Base-by-base conservation (phyloP, 495 filamentous ascomycete genomes). In the Penicillium alfredii region DNA sequence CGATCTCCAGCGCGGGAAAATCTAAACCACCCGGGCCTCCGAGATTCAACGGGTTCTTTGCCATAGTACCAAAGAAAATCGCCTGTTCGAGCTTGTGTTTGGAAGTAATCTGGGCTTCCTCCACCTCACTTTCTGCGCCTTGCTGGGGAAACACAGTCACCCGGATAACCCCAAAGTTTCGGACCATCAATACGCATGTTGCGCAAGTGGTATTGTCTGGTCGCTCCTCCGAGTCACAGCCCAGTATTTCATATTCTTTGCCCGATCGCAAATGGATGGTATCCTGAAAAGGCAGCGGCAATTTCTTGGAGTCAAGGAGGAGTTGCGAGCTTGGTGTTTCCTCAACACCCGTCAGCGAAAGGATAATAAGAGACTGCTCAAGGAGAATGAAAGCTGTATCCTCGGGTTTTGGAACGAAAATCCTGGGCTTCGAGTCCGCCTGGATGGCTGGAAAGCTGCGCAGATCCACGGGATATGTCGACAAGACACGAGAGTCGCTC, bases 81-180 rank as follows among this genome's bases (percentile, higher is more conserved):
- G 90, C 90, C 56, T 97, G 90, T 49, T 95, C 88, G 27, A 99
- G 71, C 58, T 90, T 96, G 53, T 78, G 84, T 54, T 84, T 88
- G 6, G 85, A 83, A 1, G 86, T 87, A 12, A 90, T 69, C 15
- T 58, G 57, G 8, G 51, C 47, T 37, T 60, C 56, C 13, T 70
- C 66, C 3, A 53, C 38, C 8, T 48, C 56, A 8, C 35, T 40
- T 17, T 45, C 43, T 14, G 48, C 36, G 17, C 49, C 46, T 14
- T 51, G 45, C 10, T 46, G 55, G 38, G 64, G 61, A 13, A 58
- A 47, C 24, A 63, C 58, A 30, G 56, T 74, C 23, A 96, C 60
- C 38, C 88, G 75, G 25, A 96, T 57, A n/a, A 88, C 64, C 13
- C 93, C 92, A 44, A 80, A 86, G 14, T 82, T 82, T 39, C 82